Base-by-base conservation (phyloP, 2,329 filamentous ascomycete genomes). In the Fusarium equiseti region DNA sequence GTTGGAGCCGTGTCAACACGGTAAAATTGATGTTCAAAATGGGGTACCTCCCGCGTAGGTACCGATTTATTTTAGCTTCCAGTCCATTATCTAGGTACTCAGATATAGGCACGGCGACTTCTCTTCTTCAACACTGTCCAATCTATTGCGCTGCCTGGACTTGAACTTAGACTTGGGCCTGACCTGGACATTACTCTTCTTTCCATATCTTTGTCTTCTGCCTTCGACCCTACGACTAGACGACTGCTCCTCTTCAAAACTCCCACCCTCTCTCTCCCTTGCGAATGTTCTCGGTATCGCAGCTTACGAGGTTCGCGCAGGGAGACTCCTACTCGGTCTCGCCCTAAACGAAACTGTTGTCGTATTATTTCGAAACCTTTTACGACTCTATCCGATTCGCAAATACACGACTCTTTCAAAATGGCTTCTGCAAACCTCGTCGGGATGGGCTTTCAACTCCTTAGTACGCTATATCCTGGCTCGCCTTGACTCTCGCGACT, bases 361-460 rank as follows among this genome's bases (percentile, higher is more conserved):
- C 49, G 44, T 29, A 35, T 43, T 50, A 38, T 51, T 8, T 32
- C 24, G 24, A 59, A 48, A 59, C 45, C 50, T 61, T 59, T 29
- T 29, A 38, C 52, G 22, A 27, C 51, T 48, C 44, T 45, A 10
- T 29, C 13, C 16, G 22, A 35, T 29, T 65, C 26, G 31, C 22
- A 55, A 18, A 53, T 18, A 18, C 27, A 54, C 54, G 15, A 38
- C 59, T 35, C 46, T 52, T 53, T 63, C 69, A 54, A 61, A 45
- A 71, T 77, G 75, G 67, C 66, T 55, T 53, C 74, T 29, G 60
- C 73, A 42, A 50, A 75, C 4, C 63, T 79, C 52, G 77, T 72
- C 61, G 68, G 70, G 43, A 73, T 79, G 74, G 75, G 77, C 76
- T 71, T 79, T 45, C 68, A 68, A 69, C 75, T 81, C 66, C 68